Evolutionary conservation across 495 filamentous ascomycete species (phyloP).

Genomic region (Penicillium angulare): DNA sequence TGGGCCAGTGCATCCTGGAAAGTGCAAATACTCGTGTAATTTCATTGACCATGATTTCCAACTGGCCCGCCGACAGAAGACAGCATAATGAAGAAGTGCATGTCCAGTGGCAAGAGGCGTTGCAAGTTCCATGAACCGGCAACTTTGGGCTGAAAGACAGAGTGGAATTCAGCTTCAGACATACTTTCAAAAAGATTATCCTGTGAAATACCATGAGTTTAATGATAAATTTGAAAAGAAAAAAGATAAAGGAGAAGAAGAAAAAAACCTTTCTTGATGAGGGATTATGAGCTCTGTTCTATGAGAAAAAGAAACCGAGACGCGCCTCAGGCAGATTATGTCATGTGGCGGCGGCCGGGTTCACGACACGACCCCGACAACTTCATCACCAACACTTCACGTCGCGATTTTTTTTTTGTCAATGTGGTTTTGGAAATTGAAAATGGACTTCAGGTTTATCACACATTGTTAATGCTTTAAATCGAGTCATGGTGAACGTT

Average conservation of each 20-base stretch:
- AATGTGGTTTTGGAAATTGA: background rate
- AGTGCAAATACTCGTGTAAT: conserved; percentile 32
- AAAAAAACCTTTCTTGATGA: too few species aligned
- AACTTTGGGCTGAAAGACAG: too few species aligned
- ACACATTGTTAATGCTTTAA: background rate
- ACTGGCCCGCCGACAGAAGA: conserved; percentile 30
- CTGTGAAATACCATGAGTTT: too few species aligned
- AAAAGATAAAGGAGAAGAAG: too few species aligned
- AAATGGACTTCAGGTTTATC: background rate
- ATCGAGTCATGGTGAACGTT: background rate
- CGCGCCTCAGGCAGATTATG: background rate
- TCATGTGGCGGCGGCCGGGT: background rate
- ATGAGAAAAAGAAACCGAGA: too few species aligned
- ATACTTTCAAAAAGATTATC: too few species aligned
- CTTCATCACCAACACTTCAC: background rate
- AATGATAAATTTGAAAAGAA: too few species aligned
- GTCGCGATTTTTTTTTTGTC: background rate
- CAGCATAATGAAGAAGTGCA: conserved; percentile 51
- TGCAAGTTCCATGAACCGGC: conserved; percentile 42
- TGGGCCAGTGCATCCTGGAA: conserved; percentile 33
- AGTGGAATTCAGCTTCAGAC: too few species aligned
- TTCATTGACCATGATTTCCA: conserved; percentile 31
- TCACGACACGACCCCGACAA: background rate
- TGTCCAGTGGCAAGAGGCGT: conserved; percentile 48
- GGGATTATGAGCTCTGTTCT: too few species aligned